Percentiles rank a stretch among this genome's conserved stretches.
phyloP scores from a whole-genome alignment of 768 basidiomycete genomes.

The Macrolepiota dolichaula region DNA sequence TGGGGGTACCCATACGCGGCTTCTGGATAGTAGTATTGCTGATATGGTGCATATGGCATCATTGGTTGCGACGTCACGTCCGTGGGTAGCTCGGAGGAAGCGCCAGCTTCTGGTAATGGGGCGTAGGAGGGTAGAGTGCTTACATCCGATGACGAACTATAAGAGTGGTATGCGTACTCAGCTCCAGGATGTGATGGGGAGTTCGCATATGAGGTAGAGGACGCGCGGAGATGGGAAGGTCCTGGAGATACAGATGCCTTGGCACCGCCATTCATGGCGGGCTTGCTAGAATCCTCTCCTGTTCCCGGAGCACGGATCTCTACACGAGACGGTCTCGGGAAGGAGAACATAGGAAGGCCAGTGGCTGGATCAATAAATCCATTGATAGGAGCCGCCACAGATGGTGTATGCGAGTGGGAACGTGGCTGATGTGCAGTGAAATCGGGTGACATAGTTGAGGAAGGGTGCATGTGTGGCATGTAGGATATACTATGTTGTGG shows the following conservation, averaged over 20 bases:
- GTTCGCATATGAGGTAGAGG: conserved; percentile 41
- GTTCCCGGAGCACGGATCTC: conserved; percentile 63
- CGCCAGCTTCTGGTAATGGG: conserved; percentile 20
- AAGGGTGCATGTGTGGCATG: conserved; percentile 56
- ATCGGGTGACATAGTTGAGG: conserved; percentile 59
- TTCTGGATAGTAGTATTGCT: conserved; percentile 71
- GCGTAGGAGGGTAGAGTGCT: conserved; percentile 24
- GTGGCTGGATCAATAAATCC: conserved; percentile 65
- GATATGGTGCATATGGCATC: conserved; percentile 60
- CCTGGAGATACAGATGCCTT: conserved; percentile 22
- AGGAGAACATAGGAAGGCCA: conserved; percentile 69
- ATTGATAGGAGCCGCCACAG: conserved; percentile 59
- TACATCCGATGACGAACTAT: conserved; percentile 22
- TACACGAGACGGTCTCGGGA: conserved; percentile 69
- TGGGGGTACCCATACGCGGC: conserved; percentile 57
- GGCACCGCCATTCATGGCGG: conserved; percentile 21
- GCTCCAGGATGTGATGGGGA: conserved; percentile 34
- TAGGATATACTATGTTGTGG: conserved; percentile 43
- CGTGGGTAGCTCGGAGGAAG: conserved; percentile 18
- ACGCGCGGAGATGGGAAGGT: conserved; percentile 44
- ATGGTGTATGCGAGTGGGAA: conserved; percentile 23
- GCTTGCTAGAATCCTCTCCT: conserved; percentile 28
- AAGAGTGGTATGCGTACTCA: conserved; percentile 23
- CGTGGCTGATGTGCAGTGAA: conserved; percentile 41
- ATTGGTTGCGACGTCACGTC: conserved; percentile 29